Percentiles rank a stretch among this genome's conserved stretches.
These are phyloP conservation scores for Debaryomyces coudertii DNA, from an alignment of 1,139 yeast species.

Conservation along the genomic window DNA sequence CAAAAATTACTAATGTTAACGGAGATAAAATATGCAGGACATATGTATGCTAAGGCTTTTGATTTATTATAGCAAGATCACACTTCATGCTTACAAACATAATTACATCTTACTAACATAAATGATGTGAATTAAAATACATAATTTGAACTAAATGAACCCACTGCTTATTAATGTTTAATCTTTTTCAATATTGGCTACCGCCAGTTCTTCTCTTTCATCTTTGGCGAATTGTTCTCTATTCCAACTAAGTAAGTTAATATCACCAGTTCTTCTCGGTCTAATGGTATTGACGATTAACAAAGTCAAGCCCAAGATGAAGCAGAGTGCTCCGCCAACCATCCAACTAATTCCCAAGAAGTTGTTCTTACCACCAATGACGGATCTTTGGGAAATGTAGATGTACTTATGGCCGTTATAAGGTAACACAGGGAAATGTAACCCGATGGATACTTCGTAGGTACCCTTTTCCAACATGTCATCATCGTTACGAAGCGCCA, in stretches of 20 bases:
- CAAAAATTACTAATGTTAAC: not conserved
- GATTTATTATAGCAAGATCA: too few species aligned
- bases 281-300: slow-evolving; percentile 61
- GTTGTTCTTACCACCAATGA: slow-evolving; percentile 86
- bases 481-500: slow-evolving; percentile 78
- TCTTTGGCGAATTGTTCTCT: slow-evolving; percentile 35
- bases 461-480: slow-evolving; percentile 63
- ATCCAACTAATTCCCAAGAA: slow-evolving; percentile 90
- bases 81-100: too few species aligned
- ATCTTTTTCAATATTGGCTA: slow-evolving; percentile 4
- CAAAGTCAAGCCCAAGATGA: slow-evolving; percentile 60
- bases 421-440: slow-evolving; percentile 85
- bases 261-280: slow-evolving; percentile 79
- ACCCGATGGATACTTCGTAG: slow-evolving; percentile 72
- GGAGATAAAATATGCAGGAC: slow-evolving; percentile 2
- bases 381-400: slow-evolving; percentile 81
- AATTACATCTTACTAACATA: too few species aligned
- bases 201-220: slow-evolving; percentile 19
- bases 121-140: slow-evolving; percentile 3
- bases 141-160: not conserved
- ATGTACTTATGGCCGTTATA: slow-evolving; percentile 83
- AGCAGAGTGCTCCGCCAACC: slow-evolving; percentile 89
- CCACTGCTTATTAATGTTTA: not conserved
- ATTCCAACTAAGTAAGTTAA: slow-evolving; percentile 74
- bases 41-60: not conserved